phyloP scores from a whole-genome alignment of 257 asterid genomes.

The Solanum arcanum region DNA sequence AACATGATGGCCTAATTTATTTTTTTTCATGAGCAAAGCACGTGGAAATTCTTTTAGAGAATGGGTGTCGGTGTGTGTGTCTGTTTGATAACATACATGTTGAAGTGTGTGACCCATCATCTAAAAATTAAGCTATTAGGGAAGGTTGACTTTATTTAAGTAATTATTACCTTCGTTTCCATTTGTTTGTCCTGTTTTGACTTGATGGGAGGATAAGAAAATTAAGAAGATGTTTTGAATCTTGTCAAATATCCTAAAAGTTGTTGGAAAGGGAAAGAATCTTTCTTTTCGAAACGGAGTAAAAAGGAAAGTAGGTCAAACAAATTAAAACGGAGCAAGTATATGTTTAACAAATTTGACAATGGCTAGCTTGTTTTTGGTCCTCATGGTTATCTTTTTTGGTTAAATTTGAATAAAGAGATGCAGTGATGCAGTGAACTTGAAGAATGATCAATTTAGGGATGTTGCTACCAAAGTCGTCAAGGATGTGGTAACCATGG shows the following conservation, averaged over 20 bases:
- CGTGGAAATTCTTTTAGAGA: background rate
- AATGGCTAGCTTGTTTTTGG: background rate
- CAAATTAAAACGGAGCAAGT: background rate
- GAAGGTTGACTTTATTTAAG: background rate
- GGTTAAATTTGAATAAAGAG: background rate
- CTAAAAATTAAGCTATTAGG: background rate
- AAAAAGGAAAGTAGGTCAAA: background rate
- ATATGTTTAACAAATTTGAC: background rate
- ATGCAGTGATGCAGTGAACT: slow-evolving; percentile 6
- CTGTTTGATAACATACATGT: background rate
- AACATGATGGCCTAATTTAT: background rate
- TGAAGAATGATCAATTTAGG: background rate
- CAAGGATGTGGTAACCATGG: background rate
- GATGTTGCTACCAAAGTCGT: background rate
- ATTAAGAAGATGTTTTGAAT: background rate
- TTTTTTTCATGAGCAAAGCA: background rate
- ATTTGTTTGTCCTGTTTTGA: background rate
- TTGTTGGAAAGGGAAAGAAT: background rate
- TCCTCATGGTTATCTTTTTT: background rate
- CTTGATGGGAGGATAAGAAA: too few species aligned
- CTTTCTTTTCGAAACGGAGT: background rate
- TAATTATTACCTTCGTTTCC: background rate
- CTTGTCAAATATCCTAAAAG: background rate
- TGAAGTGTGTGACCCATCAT: background rate
- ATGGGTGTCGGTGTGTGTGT: background rate